Evolutionary conservation across 768 basidiomycete genomes (phyloP).

Genomic region (Macrolepiota albuminosa): DNA sequence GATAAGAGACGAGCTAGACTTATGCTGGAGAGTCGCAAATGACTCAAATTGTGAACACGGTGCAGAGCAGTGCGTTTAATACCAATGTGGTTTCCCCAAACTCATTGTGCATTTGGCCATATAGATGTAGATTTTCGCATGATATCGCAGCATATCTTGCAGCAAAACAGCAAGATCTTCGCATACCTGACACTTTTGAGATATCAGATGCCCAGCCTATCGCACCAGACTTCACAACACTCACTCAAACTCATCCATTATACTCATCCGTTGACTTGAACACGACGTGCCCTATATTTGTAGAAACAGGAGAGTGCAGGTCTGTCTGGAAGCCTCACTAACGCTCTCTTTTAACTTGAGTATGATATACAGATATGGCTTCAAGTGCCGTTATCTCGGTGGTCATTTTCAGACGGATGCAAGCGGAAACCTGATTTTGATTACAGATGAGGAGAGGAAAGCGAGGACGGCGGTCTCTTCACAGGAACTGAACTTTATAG

Average conservation of each 20-base stretch:
- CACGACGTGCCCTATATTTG: constrained; percentile 63
- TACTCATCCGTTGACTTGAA: constrained; percentile 40
- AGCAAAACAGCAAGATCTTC: constrained; percentile 71
- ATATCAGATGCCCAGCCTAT: constrained; percentile 50
- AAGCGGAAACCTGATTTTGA: constrained; percentile 37
- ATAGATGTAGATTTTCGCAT: constrained; percentile 77
- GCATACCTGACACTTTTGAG: constrained; percentile 41
- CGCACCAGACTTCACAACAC: constrained; percentile 26
- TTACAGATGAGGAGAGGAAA: constrained; percentile 57
- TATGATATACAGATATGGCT: constrained; percentile 51
- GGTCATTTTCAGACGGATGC: constrained; percentile 58
- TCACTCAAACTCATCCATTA: constrained; percentile 23
- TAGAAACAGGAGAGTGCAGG: constrained; percentile 70
- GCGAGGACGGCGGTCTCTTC: constrained; percentile 38
- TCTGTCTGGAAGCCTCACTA: constrained; percentile 14
- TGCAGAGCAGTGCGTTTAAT: constrained; percentile 40
- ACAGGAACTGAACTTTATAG: constrained; percentile 68
- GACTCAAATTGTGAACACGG: constrained; percentile 71
- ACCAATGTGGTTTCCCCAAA: background rate
- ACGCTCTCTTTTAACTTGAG: background rate
- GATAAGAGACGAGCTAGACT: constrained; percentile 71
- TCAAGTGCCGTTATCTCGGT: constrained; percentile 88
- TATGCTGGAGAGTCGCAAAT: constrained; percentile 79
- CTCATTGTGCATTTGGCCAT: background rate
- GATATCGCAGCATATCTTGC: constrained; percentile 72